Evolutionary conservation across 2,329 filamentous ascomycete species (phyloP), one percentile per base, ranked within the genome.

Genomic region (Calonectria naviculata): DNA sequence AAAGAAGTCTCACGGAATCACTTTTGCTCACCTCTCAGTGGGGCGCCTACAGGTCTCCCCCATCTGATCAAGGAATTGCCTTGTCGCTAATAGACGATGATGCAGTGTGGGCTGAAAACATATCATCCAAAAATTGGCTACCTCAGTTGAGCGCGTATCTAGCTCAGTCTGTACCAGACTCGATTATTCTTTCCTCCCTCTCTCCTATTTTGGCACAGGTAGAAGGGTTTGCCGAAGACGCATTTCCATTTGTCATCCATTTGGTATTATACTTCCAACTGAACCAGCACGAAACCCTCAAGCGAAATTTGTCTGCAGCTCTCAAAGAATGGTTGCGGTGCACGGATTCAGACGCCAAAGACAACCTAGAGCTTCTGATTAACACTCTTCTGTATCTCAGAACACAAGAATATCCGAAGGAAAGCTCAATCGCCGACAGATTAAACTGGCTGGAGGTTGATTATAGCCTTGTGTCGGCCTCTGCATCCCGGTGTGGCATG

Each of bases 381-480:
- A 93, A 94, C 73, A 90, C 92, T 4, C 87, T 99, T 34, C 85
- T 99, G 3, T 99, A 98, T 79, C 88, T 99, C n/a, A 91, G 95
- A 42, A 95, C 93, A 4, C 95, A 97, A 79, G 87, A 89, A 31
- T 84, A 93, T 17, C 93, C 94, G 0, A 89, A 91, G 15, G 97
- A 99, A 81, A 84, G 85, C 0, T 97, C 94, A 0, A 93, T 94
- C 74, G 92, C 92, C 9, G 94, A 98, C 75, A 90, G 97, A 68
- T 87, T 92, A 61, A 87, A 90, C 62, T 99, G 97, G 97, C 88
- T 99, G 21, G 93, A 97, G 29, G 85, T 98, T 29, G 93, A 98
- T 80, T 93, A 93, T 74, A 81, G 91, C 3, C 84, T 89, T 71
- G 93, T 93, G 28, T 91, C 95, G 1, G 84, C 88, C 29, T 93